Evolutionary conservation across 805 yeast species (phyloP).

Genomic region (Suhomyces sp.): DNA sequence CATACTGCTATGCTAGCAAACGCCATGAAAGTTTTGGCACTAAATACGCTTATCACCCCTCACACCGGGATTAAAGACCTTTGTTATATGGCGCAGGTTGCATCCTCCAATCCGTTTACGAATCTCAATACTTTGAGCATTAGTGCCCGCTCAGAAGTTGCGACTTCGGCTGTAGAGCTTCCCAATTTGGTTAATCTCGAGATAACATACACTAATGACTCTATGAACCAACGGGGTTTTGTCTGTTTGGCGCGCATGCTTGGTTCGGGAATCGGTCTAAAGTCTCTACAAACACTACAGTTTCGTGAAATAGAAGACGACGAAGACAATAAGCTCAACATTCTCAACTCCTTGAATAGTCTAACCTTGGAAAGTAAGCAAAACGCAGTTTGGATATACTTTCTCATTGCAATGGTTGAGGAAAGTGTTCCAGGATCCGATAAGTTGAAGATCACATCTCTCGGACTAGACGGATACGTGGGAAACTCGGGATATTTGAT

Average conservation of each 20-base stretch:
- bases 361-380: slow-evolving; percentile 1
- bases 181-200: slow-evolving; percentile 14
- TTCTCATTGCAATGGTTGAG: slow-evolving; percentile 13
- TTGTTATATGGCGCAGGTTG: neutral
- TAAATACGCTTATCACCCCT: neutral
- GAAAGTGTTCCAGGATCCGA: neutral
- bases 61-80: neutral
- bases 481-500: slow-evolving; percentile 12
- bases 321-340: slow-evolving; percentile 11
- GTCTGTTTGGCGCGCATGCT: slow-evolving; percentile 10
- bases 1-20: neutral
- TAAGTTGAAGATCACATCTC: slow-evolving; percentile 7
- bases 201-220: slow-evolving; percentile 9
- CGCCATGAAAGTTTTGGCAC: neutral
- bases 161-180: slow-evolving; percentile 3
- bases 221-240: neutral
- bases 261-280: neutral
- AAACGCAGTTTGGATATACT: slow-evolving; percentile 19
- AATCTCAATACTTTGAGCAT: neutral
- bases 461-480: slow-evolving; percentile 24
- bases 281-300: slow-evolving; percentile 13
- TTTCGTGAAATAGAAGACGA: slow-evolving; percentile 13
- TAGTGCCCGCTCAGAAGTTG: neutral
- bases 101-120: neutral
- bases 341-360: slow-evolving; percentile 13